Evolutionary conservation across 2,329 filamentous ascomycete species (phyloP), one percentile per base, ranked within the genome.

Genomic region (Colletotrichum orchidophilum): DNA sequence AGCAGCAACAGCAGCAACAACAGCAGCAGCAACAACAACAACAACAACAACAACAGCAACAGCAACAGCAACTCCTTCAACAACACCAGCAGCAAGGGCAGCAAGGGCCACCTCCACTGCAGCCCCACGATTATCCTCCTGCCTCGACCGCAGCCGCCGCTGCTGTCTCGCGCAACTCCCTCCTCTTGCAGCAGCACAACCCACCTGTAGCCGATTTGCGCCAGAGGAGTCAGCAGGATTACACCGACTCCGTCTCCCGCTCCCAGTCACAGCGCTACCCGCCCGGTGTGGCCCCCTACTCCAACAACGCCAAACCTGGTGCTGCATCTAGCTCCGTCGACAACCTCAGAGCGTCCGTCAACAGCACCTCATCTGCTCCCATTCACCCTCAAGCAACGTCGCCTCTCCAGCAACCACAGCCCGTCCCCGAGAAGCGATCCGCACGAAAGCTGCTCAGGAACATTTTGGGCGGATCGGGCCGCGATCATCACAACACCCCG

Each of bases 401-500:
- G 33, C 68, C 52, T 61, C 78, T 55, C 66, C 77, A 33, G 55
- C 63, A 60, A 46, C 62, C 33, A 54, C 63, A 60, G 35, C 61
- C 57, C 75, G 74, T 13, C 75, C 73, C 53, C 70, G 69, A 87
- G 71, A 86, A 87, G 76, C 85, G 85, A 71, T 87, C 85, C 54
- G 85, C 86, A 53, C 84, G 87, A 74, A 87, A 85, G 75, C 79
- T 88, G 72, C 84, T 90, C 78, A 88, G 85, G 79, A 87, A 84
- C 75, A 86, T 89, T 73, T 84, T 89, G 72, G 81, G 81, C 66
- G 82, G 84, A 74, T 82, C 82, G 58, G 78, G 80, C 77, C 76
- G 75, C 76, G 74, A 74, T 27, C 75, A 74, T 39, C 73, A 74
- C 57, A 76, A 77, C 49, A 75, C 71, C 65, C 76, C 76, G 64